These are phyloP conservation scores for Neurospora sp. DNA, from an alignment of 2,329 filamentous ascomycete genomes.

Conservation along the genomic window DNA sequence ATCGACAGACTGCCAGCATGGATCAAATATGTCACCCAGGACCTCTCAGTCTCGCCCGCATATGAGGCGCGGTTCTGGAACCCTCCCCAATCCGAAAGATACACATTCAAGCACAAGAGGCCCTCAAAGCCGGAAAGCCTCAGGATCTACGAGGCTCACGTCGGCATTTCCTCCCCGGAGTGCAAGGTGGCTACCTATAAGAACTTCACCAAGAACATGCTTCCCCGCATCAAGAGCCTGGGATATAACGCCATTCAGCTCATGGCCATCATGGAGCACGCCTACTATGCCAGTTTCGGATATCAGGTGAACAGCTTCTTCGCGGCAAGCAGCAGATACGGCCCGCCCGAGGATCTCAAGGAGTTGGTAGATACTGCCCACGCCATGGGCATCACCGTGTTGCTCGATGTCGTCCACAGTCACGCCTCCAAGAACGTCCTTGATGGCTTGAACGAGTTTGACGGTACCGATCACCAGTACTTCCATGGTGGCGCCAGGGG, in stretches of 20 bases:
- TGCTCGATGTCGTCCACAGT: conserved; percentile 94
- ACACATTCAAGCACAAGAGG: conserved; percentile 72
- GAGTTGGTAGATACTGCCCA: conserved; percentile 95
- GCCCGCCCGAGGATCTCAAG: conserved; percentile 86
- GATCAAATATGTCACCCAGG: conserved; percentile 96
- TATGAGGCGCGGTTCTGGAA: conserved; percentile 99
- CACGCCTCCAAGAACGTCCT: conserved; percentile 96
- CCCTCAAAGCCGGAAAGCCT: conserved; percentile 76
- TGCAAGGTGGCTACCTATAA: conserved; percentile 87
- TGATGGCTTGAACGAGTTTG: conserved; percentile 92
- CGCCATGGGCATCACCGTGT: conserved; percentile 76
- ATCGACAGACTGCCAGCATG: conserved; percentile 87
- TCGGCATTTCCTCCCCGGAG: conserved; percentile 91
- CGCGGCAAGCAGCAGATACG: conserved; percentile 90
- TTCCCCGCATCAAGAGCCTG: conserved; percentile 79
- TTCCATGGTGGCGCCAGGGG: conserved; percentile 84
- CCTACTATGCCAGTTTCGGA: conserved; percentile 97
- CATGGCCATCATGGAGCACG: conserved; percentile 99
- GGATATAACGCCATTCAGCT: conserved; percentile 97
- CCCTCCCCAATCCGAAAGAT: conserved; percentile 64
- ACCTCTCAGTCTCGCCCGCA: conserved; percentile 75
- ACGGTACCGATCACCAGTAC: conserved; percentile 89
- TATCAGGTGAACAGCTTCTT: conserved; percentile 99
- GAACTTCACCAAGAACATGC: conserved; percentile 87
- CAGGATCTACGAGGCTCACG: conserved; percentile 98